Evolutionary conservation across 2,329 filamentous ascomycete genomes (phyloP).

Genomic region (Fonsecaea pedrosoi): DNA sequence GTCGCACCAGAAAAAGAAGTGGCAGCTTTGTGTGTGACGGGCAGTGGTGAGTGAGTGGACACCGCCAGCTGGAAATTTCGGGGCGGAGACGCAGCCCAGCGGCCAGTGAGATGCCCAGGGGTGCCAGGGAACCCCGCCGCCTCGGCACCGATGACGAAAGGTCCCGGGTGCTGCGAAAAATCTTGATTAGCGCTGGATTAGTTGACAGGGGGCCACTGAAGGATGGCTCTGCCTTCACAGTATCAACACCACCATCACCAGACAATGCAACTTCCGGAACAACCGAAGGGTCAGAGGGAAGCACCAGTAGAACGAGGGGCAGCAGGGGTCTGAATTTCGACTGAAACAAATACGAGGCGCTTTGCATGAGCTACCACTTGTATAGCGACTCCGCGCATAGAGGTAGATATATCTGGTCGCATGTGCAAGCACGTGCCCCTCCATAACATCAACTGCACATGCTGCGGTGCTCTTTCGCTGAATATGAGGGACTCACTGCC

Average conservation of each 20-base stretch:
- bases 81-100: slow-evolving; percentile 11
- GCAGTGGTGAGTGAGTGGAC: slow-evolving; percentile 10
- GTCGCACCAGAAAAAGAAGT: slow-evolving; percentile 23
- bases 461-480: neutral
- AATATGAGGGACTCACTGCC: neutral
- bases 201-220: neutral
- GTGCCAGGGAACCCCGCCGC: slow-evolving; percentile 8
- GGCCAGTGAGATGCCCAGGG: slow-evolving; percentile 8
- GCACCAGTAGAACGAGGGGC: too few species aligned
- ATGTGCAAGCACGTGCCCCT: neutral
- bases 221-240: neutral
- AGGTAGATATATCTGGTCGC: neutral
- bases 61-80: slow-evolving; percentile 21
- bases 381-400: neutral
- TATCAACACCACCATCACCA: neutral
- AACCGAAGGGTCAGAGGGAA: neutral
- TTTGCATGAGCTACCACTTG: neutral
- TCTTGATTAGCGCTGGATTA: slow-evolving; percentile 1
- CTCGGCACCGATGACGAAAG: slow-evolving; percentile 17
- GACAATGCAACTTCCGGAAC: neutral
- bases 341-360: neutral
- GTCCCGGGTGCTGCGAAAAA: slow-evolving; percentile 12
- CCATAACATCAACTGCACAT: neutral
- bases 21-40: slow-evolving; percentile 19
- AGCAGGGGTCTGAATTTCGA: too few species aligned